These are phyloP conservation scores for Furcasterigmium sp. DNA, from an alignment of 2,329 filamentous ascomycete species.

Conservation along the genomic window DNA sequence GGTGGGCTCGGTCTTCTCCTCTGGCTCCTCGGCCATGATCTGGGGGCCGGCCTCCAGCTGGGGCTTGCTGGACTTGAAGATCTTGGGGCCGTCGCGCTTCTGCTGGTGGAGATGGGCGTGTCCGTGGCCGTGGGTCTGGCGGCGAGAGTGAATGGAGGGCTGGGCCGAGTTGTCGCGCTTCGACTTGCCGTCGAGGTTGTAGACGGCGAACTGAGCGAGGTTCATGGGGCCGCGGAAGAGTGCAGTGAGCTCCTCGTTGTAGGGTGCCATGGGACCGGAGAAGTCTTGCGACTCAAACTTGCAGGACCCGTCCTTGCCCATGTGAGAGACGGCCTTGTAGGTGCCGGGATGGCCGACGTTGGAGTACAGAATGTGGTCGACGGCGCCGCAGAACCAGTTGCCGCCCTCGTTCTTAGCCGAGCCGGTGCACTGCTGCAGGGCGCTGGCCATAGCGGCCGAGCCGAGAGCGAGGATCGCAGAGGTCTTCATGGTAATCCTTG, in stretches of 20 bases:
- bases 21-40: slow-evolving; percentile 10
- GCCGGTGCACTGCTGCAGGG: slow-evolving; percentile 29
- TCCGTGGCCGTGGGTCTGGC: slow-evolving; percentile 34
- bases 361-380: slow-evolving; percentile 63
- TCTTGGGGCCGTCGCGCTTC: slow-evolving; percentile 30
- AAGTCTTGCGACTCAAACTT: slow-evolving; percentile 45
- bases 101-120: slow-evolving; percentile 39
- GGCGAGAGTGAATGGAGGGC: slow-evolving; percentile 21
- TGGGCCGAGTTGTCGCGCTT: slow-evolving; percentile 19
- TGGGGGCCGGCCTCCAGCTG: slow-evolving; percentile 5
- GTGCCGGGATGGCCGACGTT: slow-evolving; percentile 54
- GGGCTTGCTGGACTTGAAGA: slow-evolving; percentile 3
- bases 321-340: slow-evolving; percentile 60
- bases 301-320: slow-evolving; percentile 54
- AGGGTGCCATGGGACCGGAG: slow-evolving; percentile 57
- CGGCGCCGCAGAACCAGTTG: slow-evolving; percentile 63
- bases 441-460: slow-evolving; percentile 21
- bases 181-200: slow-evolving; percentile 42
- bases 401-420: slow-evolving; percentile 33
- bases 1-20: slow-evolving; percentile 5
- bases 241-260: slow-evolving; percentile 68
- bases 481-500: slow-evolving; percentile 28
- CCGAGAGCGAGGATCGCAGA: slow-evolving; percentile 19
- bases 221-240: slow-evolving; percentile 67
- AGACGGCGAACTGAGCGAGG: slow-evolving; percentile 65